Percentiles rank a stretch among this genome's conserved stretches.
Evolutionary conservation across 495 filamentous ascomycete genomes (phyloP).

Genomic region (Penicillium crystallinum): DNA sequence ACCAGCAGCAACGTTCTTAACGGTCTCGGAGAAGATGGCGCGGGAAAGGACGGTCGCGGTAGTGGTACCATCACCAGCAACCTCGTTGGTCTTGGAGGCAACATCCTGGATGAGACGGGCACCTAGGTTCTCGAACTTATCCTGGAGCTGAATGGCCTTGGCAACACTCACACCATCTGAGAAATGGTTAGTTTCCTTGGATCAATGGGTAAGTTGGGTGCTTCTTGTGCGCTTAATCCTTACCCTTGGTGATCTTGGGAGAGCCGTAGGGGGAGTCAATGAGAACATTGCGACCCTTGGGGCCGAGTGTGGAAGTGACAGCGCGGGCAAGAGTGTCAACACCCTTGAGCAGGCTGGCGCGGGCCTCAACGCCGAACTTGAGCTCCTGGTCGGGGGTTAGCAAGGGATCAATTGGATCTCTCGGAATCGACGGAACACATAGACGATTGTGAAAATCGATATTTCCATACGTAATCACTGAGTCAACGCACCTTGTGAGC

Average conservation of each 20-base stretch:
- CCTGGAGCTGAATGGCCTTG: slow-evolving; percentile 85
- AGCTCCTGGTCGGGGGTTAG: slow-evolving; percentile 65
- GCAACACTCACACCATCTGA: slow-evolving; percentile 88
- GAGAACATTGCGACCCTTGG: slow-evolving; percentile 96
- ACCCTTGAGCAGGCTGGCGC: slow-evolving; percentile 82
- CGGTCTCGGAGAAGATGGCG: slow-evolving; percentile 98
- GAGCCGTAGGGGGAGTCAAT: slow-evolving; percentile 98
- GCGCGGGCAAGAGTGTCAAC: slow-evolving; percentile 96
- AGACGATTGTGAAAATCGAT: not conserved
- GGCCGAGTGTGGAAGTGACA: slow-evolving; percentile 92
- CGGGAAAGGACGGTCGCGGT: slow-evolving; percentile 95
- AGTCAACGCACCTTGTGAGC: slow-evolving; percentile 76
- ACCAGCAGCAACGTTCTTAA: slow-evolving; percentile 98
- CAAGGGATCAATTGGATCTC: slow-evolving; percentile 6
- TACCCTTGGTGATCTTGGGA: slow-evolving; percentile 99
- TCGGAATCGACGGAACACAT: slow-evolving; percentile 19
- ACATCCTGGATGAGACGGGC: slow-evolving; percentile 95
- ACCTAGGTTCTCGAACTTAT: slow-evolving; percentile 99
- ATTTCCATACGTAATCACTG: not conserved
- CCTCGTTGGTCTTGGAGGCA: slow-evolving; percentile 98
- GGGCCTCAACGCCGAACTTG: slow-evolving; percentile 95
- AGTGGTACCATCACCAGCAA: slow-evolving; percentile 96
- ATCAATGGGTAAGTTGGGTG: not conserved
- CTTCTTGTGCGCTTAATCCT: slow-evolving; percentile 14
- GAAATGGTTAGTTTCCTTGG: slow-evolving; percentile 4